A percentile compares a stretch with the other conserved stretches of the same genome.
Evolutionary conservation across 345 rosid genomes (phyloP).

Genomic region (Arabidopsis arenosa): DNA sequence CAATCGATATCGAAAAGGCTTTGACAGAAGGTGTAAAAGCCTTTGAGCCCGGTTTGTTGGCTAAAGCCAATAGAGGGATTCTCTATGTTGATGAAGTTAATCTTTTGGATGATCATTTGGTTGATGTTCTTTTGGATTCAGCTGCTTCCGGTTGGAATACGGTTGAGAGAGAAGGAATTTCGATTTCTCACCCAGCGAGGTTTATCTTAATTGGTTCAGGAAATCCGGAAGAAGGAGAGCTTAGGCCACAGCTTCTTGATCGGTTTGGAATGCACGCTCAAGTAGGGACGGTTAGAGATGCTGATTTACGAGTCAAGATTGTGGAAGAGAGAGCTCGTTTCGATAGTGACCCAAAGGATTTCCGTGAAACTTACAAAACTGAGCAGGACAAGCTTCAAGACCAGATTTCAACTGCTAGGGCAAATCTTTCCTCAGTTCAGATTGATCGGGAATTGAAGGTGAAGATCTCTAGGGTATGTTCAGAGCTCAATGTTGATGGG

Average conservation of each 20-base stretch:
- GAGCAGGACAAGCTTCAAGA: constrained; percentile 95
- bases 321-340: constrained; percentile 95
- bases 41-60: constrained; percentile 97
- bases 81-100: constrained; percentile 97
- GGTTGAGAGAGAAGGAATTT: constrained; percentile 94
- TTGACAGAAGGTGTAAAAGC: constrained; percentile 96
- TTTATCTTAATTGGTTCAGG: constrained; percentile 96
- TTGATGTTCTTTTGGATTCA: constrained; percentile 92
- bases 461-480: constrained; percentile 91
- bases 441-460: constrained; percentile 84
- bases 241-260: constrained; percentile 93
- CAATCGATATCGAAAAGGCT: constrained; percentile 94
- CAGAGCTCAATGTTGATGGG: constrained; percentile 94
- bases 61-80: constrained; percentile 97
- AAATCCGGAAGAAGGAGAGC: constrained; percentile 96
- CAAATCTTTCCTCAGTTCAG: constrained; percentile 69
- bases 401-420: constrained; percentile 76
- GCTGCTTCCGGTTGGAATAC: constrained; percentile 99
- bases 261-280: constrained; percentile 98
- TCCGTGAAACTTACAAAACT: constrained; percentile 72
- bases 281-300: constrained; percentile 93
- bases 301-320: constrained; percentile 92
- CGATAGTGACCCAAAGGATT: constrained; percentile 87
- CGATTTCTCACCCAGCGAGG: constrained; percentile 94
- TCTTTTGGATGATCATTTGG: constrained; percentile 94